These are phyloP conservation scores for Chrysosporium queenslandicum DNA, from an alignment of 2,329 filamentous ascomycete genomes.

Conservation along the genomic window DNA sequence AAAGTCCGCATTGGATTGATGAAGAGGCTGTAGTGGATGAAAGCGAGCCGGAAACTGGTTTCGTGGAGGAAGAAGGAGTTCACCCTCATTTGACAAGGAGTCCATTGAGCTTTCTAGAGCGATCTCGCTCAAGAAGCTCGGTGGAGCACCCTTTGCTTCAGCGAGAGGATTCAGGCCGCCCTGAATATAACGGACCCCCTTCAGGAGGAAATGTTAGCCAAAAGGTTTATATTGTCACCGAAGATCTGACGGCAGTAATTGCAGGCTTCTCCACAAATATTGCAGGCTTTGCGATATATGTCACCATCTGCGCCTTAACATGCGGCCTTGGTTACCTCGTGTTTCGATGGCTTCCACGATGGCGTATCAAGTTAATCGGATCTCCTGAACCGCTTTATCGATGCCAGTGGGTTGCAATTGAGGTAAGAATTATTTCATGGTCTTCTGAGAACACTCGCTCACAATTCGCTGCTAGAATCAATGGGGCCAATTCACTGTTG, in stretches of 20 bases:
- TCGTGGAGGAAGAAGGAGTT: conserved; percentile 26
- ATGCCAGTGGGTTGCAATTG: conserved; percentile 85
- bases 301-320: conserved; percentile 59
- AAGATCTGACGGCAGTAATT: conserved; percentile 88
- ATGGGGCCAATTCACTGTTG: conserved; percentile 84
- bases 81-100: conserved; percentile 7
- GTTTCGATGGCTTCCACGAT: conserved; percentile 80
- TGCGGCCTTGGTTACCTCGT: conserved; percentile 72
- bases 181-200: conserved; percentile 51
- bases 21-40: conserved; percentile 40
- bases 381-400: conserved; percentile 56
- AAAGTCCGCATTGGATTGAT: conserved; percentile 43
- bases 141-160: conserved; percentile 55
- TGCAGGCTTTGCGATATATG: conserved; percentile 59
- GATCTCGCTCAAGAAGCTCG: conserved; percentile 35
- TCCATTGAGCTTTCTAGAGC: conserved; percentile 10
- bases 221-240: conserved; percentile 85
- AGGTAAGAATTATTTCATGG: conserved; percentile 42
- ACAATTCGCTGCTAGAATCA: conserved; percentile 56
- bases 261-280: conserved; percentile 77
- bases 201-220: conserved; percentile 61
- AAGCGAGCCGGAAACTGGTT: conserved; percentile 27
- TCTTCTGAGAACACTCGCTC: conserved; percentile 5
- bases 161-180: conserved; percentile 49
- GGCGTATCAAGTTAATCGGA: conserved; percentile 70